Evolutionary conservation across 345 rosid genomes (phyloP), one percentile per base, ranked within the genome.

Genomic region (Pistacia atlantica): DNA sequence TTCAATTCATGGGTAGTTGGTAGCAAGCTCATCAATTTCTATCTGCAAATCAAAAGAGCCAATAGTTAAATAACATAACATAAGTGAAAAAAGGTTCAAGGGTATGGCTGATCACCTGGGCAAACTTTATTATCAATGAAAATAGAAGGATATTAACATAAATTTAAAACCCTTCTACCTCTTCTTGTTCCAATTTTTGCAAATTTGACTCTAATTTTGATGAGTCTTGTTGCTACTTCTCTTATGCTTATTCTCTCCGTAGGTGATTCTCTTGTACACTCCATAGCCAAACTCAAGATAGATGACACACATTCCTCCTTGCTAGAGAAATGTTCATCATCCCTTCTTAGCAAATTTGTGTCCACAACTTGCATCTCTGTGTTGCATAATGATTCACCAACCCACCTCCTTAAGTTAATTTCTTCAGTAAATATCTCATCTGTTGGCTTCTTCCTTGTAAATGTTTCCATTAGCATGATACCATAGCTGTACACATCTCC

Each of bases 391-490:
- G 67, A 73, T 25, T 78, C 55, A 17, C 16, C 25, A 11, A 78
- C 73, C 81, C 77, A 45, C 3, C 3, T 1, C 11, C 2, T 73
- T 12, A 78, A 46, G 60, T 11, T 77, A 38, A 25, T 54, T 22
- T 63, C 80, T 38, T 49, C 73, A 0, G 9, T 35, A 71, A 65
- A 72, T 13, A 45, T 22, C 9, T 66, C 67, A n/a, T 72, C 61
- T 4, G 66, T 78, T 13, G 57, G 57, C n/a, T 54, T 54, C 57
- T 54, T 54, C 17, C 62, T 60, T 3, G 74, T 68, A 35, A 76
- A 68, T 5, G 79, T 76, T 61, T 76, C 74, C 74, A 76, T 76
- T 17, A 69, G 13, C 16, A 68, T 48, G 12, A 76, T 76, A 2
- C 74, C 74, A 20, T 37, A 76, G 17, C 79, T 69, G 55, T 76